phyloP scores from a whole-genome alignment of 2,329 filamentous ascomycete genomes.

The Bipolaris bicolor region DNA sequence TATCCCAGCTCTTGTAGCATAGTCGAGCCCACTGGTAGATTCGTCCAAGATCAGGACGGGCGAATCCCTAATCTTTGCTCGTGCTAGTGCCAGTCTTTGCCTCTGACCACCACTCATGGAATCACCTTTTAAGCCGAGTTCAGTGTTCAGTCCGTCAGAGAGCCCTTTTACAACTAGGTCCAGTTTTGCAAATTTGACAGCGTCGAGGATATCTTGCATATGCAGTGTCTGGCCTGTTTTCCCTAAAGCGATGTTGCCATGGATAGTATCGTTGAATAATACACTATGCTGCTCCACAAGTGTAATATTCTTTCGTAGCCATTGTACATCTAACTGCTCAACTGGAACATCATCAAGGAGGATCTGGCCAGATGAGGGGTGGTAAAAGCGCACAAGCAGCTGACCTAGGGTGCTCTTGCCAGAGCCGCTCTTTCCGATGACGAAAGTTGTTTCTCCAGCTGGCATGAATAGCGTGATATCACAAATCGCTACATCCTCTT shows the following conservation, averaged over 20 bases:
- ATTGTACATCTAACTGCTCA: slow-evolving; percentile 66
- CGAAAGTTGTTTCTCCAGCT: slow-evolving; percentile 74
- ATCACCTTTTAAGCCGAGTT: slow-evolving; percentile 71
- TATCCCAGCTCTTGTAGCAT: slow-evolving; percentile 69
- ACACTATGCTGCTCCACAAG: slow-evolving; percentile 82
- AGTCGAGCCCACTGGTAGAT: slow-evolving; percentile 83
- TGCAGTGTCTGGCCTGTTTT: slow-evolving; percentile 59
- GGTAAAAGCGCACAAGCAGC: slow-evolving; percentile 79
- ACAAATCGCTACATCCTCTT: slow-evolving; percentile 64
- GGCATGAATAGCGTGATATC: slow-evolving; percentile 72
- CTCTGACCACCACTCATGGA: slow-evolving; percentile 83
- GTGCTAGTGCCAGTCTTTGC: slow-evolving; percentile 80
- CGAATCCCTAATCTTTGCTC: slow-evolving; percentile 77
- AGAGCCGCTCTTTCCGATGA: slow-evolving; percentile 86
- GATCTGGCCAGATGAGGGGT: slow-evolving; percentile 68
- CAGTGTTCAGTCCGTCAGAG: slow-evolving; percentile 73
- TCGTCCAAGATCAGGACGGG: slow-evolving; percentile 87
- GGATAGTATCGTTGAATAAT: slow-evolving; percentile 81
- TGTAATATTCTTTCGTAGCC: slow-evolving; percentile 79
- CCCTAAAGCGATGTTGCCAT: slow-evolving; percentile 79
- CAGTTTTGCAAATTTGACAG: slow-evolving; percentile 72
- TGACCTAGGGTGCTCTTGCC: slow-evolving; percentile 90
- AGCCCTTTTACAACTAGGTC: slow-evolving; percentile 70
- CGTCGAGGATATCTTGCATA: slow-evolving; percentile 62
- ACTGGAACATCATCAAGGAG: slow-evolving; percentile 70